phyloP scores from a whole-genome alignment of 2,329 filamentous ascomycete genomes.

The Verticillium nubilum region DNA sequence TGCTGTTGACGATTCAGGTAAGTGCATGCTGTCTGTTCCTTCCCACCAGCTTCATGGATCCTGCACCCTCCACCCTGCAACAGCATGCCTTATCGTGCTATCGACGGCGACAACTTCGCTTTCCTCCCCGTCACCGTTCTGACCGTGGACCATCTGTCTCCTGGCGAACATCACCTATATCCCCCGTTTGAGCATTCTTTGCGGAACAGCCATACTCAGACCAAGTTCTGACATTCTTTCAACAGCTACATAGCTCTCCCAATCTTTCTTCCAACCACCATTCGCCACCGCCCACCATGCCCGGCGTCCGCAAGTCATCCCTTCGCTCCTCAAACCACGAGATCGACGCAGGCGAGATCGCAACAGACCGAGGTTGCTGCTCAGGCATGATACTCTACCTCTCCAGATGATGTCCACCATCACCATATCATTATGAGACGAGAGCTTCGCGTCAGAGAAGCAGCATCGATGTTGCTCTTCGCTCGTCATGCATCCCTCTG shows the following conservation, averaged over 20 bases:
- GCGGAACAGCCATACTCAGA: neutral
- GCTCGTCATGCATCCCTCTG: neutral
- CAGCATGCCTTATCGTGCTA: neutral
- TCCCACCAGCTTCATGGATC: neutral
- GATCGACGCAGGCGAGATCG: neutral
- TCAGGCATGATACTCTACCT: neutral
- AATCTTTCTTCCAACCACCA: neutral
- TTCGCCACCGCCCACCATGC: slow-evolving; percentile 34
- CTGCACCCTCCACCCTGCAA: neutral
- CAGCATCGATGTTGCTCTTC: neutral
- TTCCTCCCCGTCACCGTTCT: neutral
- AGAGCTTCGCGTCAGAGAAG: neutral
- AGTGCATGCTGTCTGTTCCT: neutral
- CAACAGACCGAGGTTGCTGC: neutral
- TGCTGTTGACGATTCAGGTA: neutral
- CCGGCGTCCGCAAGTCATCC: slow-evolving; percentile 43
- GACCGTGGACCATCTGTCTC: neutral
- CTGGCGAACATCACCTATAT: neutral
- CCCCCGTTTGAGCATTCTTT: neutral
- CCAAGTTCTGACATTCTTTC: neutral
- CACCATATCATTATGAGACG: neutral
- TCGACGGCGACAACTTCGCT: neutral
- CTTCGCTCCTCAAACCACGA: neutral
- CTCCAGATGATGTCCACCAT: neutral
- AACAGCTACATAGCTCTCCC: neutral